Base-by-base conservation (phyloP, 2,329 filamentous ascomycete species). In the Reticulascus tulasneorum region DNA sequence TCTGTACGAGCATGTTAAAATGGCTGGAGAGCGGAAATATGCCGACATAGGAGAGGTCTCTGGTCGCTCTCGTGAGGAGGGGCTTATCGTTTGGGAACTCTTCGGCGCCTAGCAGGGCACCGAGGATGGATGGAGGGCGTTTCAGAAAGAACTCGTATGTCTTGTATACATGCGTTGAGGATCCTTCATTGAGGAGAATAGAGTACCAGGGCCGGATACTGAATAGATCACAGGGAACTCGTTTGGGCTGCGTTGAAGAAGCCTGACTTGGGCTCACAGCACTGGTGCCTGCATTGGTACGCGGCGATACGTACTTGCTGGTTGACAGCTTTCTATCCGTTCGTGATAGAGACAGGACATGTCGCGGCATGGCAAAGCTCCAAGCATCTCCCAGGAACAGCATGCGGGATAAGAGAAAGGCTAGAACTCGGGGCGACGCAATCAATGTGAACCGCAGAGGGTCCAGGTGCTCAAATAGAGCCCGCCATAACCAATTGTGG, bases 131-230 rank as follows among this genome's bases (percentile, higher is more conserved):
- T 0, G 79, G 82, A 7, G 82, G 73, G 2, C 70, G 66, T 28
- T 78, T 77, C 23, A 80, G 66, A 50, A 82, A 86, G 59, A 82
- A 87, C 49, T 87, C 80, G 54, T 86, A 84, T 5, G 76, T 79
- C 29, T 73, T 73, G 59, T 86, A 90, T 6, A 78, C 82, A 38
- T 72, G 71, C n/a, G 84, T 71, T 5, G 79, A 86, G 0, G 83
- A 86, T 8, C 84, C 83, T 60, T 91, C 85, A 53, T 90, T 90
- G 45, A 88, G 74, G 3, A 75, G 63, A 1, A 88, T 50, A 13
- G 74, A 70, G 0, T 67, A 70, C 85, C 86, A 90, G 3, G 73
- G 73, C 2, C 75, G 70, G n/a, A 74, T 62, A 18, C 69, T 68
- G 28, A 86, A 71, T 1, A 87, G 58, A 9, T 53, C 54, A 44